Percentiles rank a stretch among this genome's conserved stretches.
Evolutionary conservation across 345 rosid species (phyloP).

Genomic region (Hevea brasiliensis): DNA sequence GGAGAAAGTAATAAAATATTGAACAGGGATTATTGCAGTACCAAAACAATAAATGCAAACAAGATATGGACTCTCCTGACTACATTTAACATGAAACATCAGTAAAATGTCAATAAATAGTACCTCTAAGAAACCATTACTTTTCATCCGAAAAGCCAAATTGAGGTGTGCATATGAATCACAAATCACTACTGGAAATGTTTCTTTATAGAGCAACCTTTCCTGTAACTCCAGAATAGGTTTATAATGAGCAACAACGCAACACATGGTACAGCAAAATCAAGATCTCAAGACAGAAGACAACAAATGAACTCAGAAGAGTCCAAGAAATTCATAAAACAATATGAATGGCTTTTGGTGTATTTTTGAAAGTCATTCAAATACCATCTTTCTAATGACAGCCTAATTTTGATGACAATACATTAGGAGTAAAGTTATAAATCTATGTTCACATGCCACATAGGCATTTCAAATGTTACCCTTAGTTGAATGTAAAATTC

Average conservation of each 20-base stretch:
- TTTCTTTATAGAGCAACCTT: slow-evolving; percentile 43
- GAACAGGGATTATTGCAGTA: neutral
- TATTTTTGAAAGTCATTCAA: neutral
- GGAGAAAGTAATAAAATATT: slow-evolving; percentile 12
- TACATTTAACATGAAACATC: neutral
- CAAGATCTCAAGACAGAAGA: neutral
- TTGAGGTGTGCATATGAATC: slow-evolving; percentile 52
- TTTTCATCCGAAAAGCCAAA: slow-evolving; percentile 70
- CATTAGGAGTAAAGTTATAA: no score
- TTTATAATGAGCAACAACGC: slow-evolving; percentile 12
- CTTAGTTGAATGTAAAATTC: neutral
- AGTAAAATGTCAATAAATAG: slow-evolving; percentile 17
- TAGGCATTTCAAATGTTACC: neutral
- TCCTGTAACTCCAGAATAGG: slow-evolving; percentile 49
- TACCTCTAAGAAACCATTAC: slow-evolving; percentile 72
- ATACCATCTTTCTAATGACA: neutral
- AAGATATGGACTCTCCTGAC: slow-evolving; percentile 8
- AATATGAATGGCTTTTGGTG: neutral
- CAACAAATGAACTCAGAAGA: neutral
- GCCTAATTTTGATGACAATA: neutral
- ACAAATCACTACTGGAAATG: slow-evolving; percentile 68
- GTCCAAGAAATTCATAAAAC: neutral
- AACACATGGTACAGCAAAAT: neutral
- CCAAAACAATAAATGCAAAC: slow-evolving; percentile 1
- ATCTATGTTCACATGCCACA: neutral